Conservation (phyloP, 2,329 filamentous ascomycete genomes). For the Paecilomyces formosus region DNA sequence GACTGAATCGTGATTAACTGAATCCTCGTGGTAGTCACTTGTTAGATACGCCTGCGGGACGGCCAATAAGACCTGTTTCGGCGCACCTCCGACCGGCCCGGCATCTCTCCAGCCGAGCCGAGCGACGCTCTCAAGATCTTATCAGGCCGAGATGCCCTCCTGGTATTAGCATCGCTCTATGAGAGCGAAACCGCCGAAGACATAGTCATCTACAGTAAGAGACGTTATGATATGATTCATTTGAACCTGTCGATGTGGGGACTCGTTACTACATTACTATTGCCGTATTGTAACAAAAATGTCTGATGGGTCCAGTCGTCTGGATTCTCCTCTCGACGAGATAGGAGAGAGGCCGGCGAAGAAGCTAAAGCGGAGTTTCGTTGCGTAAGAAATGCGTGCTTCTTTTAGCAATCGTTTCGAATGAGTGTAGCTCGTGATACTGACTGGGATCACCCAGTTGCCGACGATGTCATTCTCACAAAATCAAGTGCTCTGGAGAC, state of each 20-base stretch:
- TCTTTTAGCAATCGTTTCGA: background rate
- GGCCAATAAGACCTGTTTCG: background rate
- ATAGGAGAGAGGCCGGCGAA: slow-evolving; percentile 5
- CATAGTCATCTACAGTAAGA: background rate
- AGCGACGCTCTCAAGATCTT: background rate
- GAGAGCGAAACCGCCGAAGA: background rate
- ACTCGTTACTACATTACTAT: background rate
- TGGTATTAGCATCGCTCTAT: background rate
- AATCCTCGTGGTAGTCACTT: too few relatives aligned
- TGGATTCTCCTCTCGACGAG: background rate
- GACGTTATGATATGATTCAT: background rate
- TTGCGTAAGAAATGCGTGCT: slow-evolving; percentile 3
- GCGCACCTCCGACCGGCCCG: background rate
- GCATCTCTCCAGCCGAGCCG: background rate
- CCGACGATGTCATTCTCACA: slow-evolving; percentile 6
- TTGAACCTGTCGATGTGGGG: background rate
- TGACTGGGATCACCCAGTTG: slow-evolving; percentile 1
- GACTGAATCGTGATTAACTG: too few relatives aligned
- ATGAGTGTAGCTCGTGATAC: background rate
- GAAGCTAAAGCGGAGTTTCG: slow-evolving; percentile 5
- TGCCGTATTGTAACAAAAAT: background rate
- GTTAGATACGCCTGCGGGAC: too few relatives aligned
- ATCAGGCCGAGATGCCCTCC: background rate
- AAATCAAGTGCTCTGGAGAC: slow-evolving; percentile 7
- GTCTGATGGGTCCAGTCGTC: background rate